Conservation (phyloP, 768 basidiomycete species). For the Macrolepiota dolichaula region DNA sequence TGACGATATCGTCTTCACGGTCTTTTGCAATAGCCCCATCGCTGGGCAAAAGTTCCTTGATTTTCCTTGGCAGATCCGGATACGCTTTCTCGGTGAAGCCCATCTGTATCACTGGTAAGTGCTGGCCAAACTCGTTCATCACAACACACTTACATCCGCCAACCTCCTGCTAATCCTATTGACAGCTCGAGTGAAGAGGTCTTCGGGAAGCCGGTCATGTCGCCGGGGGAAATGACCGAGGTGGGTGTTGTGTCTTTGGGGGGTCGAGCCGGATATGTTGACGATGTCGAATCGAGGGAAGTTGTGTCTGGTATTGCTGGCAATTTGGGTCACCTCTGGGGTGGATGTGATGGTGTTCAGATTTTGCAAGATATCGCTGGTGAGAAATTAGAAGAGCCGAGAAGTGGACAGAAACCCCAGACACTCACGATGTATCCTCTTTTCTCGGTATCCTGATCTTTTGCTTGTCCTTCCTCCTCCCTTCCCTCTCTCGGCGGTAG, state of each 20-base stretch:
- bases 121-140: background rate
- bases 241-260: constrained; percentile 35
- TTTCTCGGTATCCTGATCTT: constrained; percentile 22
- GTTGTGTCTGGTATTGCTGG: constrained; percentile 58
- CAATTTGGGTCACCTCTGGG: constrained; percentile 27
- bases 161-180: constrained; percentile 55
- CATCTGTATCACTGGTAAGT: constrained; percentile 46
- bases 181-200: constrained; percentile 36
- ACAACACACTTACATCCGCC: constrained; percentile 50
- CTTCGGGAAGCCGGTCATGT: constrained; percentile 24
- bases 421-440: constrained; percentile 11
- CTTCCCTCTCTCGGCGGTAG: constrained; percentile 58
- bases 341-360: background rate
- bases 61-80: constrained; percentile 47
- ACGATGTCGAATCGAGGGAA: constrained; percentile 65
- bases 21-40: constrained; percentile 45
- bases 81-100: constrained; percentile 63
- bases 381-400: background rate
- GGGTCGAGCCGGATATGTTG: constrained; percentile 36
- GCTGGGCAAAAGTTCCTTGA: constrained; percentile 46
- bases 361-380: constrained; percentile 1
- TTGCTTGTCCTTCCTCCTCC: constrained; percentile 38
- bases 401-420: background rate
- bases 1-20: constrained; percentile 63
- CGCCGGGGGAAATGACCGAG: constrained; percentile 32